These are phyloP conservation scores for Apiotrichum laibachii DNA, from an alignment of 1,284 basidiomycete species.

Conservation along the genomic window DNA sequence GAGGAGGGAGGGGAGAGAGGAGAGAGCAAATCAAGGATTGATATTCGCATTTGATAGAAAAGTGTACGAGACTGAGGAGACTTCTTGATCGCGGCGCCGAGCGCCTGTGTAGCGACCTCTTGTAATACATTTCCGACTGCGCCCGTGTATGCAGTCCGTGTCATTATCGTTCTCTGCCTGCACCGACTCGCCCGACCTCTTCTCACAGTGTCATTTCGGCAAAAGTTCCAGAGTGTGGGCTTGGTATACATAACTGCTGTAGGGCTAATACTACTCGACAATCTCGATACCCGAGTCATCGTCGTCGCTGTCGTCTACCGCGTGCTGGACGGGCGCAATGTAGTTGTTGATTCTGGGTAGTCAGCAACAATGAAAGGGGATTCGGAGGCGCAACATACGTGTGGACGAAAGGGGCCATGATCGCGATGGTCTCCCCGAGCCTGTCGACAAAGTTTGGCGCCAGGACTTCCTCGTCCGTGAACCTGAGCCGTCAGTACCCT, in stretches of 20 bases:
- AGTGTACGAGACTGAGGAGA: neutral
- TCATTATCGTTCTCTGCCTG: too few species aligned
- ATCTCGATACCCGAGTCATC: neutral
- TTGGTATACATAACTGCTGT: neutral
- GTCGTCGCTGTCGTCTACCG: conserved; percentile 1
- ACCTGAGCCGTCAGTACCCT: conserved; percentile 54
- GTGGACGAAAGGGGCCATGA: conserved; percentile 74
- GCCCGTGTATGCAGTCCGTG: neutral
- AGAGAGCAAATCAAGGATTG: neutral
- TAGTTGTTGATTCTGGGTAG: conserved; percentile 8
- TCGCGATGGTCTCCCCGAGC: conserved; percentile 58
- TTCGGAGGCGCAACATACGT: conserved; percentile 58
- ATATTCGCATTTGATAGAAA: too few species aligned
- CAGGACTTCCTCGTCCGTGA: conserved; percentile 71
- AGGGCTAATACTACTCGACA: neutral
- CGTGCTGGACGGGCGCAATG: neutral
- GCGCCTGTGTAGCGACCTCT: neutral
- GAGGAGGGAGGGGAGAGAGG: neutral
- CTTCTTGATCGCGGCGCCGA: neutral
- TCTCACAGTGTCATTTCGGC: too few species aligned
- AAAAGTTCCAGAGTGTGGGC: too few species aligned
- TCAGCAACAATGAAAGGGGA: neutral
- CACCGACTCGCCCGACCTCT: too few species aligned
- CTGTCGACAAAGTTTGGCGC: conserved; percentile 64
- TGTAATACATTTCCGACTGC: neutral